A percentile compares a stretch with the other conserved stretches of the same genome.
Evolutionary conservation across 495 filamentous ascomycete species (phyloP).

Genomic region (Extremus antarcticus): DNA sequence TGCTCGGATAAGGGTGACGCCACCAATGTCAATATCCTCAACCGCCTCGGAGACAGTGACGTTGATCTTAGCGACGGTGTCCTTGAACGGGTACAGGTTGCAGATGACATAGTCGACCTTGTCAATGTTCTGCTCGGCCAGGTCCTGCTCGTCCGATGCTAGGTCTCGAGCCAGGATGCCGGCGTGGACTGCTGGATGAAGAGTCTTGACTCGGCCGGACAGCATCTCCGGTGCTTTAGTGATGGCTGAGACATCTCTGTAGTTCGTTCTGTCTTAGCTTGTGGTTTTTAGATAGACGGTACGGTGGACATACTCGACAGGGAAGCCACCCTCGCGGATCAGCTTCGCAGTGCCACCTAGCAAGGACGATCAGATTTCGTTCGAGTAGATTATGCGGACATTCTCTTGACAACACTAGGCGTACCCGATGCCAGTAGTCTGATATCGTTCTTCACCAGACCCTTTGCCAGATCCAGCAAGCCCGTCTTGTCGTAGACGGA

Average conservation of each 20-base stretch:
- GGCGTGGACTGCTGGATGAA: constrained; percentile 82
- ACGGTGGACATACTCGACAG: constrained; percentile 59
- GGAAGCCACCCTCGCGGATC: constrained; percentile 90
- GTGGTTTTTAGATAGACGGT: not conserved
- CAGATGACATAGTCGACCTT: constrained; percentile 98
- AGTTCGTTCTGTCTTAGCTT: not conserved
- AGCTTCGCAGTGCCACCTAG: constrained; percentile 67
- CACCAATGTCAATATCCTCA: constrained; percentile 96
- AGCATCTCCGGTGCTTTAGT: constrained; percentile 99
- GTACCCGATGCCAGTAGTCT: constrained; percentile 77
- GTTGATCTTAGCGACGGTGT: constrained; percentile 90
- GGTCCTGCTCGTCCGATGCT: constrained; percentile 87
- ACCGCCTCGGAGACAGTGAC: constrained; percentile 93
- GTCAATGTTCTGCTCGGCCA: constrained; percentile 90
- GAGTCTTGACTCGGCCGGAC: constrained; percentile 88
- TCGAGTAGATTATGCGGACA: no score
- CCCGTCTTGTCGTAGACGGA: constrained; percentile 99
- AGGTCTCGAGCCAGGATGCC: constrained; percentile 88
- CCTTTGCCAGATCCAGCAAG: constrained; percentile 89
- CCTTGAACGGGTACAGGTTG: constrained; percentile 98
- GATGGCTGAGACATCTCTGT: constrained; percentile 88
- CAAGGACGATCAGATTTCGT: no score
- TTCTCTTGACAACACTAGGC: no score
- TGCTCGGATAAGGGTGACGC: constrained; percentile 89
- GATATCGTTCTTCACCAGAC: constrained; percentile 79